These are phyloP conservation scores for Prunus yedoensis DNA, from an alignment of 331 rosid species.

Conservation along the genomic window DNA sequence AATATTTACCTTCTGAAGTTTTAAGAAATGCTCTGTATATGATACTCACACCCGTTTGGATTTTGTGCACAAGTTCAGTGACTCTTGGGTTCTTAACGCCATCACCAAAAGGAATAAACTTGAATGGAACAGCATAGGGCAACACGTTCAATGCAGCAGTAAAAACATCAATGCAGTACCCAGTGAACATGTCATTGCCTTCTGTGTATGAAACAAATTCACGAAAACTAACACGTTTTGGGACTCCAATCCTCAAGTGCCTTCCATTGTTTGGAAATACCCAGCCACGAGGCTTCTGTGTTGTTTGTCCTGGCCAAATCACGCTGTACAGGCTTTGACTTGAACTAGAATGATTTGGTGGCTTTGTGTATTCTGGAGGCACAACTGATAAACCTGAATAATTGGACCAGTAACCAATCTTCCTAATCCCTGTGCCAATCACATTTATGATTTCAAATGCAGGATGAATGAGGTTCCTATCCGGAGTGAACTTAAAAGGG, in stretches of 20 bases:
- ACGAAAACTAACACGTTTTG: constrained; percentile 53
- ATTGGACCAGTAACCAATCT: constrained; percentile 92
- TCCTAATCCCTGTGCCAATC: constrained; percentile 61
- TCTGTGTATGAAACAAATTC: constrained; percentile 53
- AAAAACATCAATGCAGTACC: constrained; percentile 90
- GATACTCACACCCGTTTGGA: constrained; percentile 78
- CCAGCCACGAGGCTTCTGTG: constrained; percentile 90
- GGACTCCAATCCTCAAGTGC: constrained; percentile 76
- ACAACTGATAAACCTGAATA: constrained; percentile 66
- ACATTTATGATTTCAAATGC: constrained; percentile 83
- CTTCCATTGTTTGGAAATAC: constrained; percentile 85
- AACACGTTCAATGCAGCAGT: constrained; percentile 69
- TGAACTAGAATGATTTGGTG: constrained; percentile 45
- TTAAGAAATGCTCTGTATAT: background rate
- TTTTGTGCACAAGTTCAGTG: constrained; percentile 62
- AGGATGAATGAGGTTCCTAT: constrained; percentile 58
- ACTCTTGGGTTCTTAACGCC: constrained; percentile 56
- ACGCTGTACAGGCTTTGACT: constrained; percentile 40
- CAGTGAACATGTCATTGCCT: constrained; percentile 66
- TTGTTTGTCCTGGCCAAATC: constrained; percentile 86
- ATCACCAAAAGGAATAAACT: constrained; percentile 58
- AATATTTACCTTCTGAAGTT: constrained; percentile 24
- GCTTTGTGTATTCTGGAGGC: constrained; percentile 63
- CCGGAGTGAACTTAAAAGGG: constrained; percentile 50
- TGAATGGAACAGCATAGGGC: constrained; percentile 88